Evolutionary conservation across 2,329 filamentous ascomycete genomes (phyloP).

Genomic region (Colletotrichum coccodes): DNA sequence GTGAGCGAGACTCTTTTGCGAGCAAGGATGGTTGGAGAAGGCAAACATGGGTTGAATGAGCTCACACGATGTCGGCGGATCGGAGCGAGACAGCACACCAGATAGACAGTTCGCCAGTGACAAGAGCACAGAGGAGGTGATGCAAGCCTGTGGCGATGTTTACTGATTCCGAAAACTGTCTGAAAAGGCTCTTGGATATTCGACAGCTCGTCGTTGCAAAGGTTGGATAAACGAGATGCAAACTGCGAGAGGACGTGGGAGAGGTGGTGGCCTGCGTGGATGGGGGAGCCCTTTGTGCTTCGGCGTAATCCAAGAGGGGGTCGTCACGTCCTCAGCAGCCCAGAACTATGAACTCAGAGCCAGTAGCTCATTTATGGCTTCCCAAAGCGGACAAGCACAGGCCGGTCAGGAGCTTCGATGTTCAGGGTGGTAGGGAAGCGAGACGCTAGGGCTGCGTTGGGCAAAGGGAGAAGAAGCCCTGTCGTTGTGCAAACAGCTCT

Average conservation of each 20-base stretch:
- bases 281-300: neutral
- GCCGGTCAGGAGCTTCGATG: neutral
- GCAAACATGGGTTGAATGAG: neutral
- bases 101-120: neutral
- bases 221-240: neutral
- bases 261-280: too few relatives aligned
- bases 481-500: conserved; percentile 8
- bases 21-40: neutral
- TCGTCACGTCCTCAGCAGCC: neutral
- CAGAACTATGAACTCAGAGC: neutral
- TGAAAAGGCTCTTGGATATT: neutral
- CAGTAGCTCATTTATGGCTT: neutral
- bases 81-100: neutral
- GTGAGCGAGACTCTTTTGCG: neutral
- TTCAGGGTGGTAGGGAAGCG: neutral
- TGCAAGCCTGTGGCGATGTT: neutral
- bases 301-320: neutral
- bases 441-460: conserved; percentile 24
- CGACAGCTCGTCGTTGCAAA: neutral
- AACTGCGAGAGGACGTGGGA: too few relatives aligned
- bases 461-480: conserved; percentile 17
- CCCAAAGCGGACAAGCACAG: conserved; percentile 1
- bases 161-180: neutral
- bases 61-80: neutral
- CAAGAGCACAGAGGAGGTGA: neutral